Evolutionary conservation across 306 rosid species (phyloP).

Genomic region (Sesbania bispinosa): DNA sequence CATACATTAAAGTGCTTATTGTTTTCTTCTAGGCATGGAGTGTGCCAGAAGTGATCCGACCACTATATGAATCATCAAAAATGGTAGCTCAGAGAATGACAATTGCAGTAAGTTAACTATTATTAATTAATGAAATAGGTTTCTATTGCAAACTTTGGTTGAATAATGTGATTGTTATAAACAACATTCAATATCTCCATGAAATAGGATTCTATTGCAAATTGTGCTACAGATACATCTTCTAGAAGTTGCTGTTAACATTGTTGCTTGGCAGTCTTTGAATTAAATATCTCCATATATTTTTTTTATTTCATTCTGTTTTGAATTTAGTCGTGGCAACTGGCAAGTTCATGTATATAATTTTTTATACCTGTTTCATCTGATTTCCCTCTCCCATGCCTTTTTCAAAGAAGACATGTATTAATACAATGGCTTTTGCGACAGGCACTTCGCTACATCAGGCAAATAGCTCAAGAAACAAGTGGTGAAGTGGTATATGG

Average conservation of each 20-base stretch:
- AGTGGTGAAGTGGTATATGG: constrained; percentile 97
- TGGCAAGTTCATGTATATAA: too few relatives aligned
- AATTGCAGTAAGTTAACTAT: constrained; percentile 65
- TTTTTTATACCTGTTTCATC: too few relatives aligned
- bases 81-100: constrained; percentile 89
- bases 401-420: not conserved
- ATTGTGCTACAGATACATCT: not conserved
- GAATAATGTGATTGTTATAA: not conserved
- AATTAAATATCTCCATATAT: not conserved
- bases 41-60: constrained; percentile 96
- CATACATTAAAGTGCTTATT: not conserved
- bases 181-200: too few relatives aligned
- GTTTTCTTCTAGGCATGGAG: constrained; percentile 71
- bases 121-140: not conserved
- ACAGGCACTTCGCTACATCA: constrained; percentile 79
- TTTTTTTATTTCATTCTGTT: not conserved
- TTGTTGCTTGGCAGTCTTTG: not conserved
- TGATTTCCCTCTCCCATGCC: not conserved
- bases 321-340: too few relatives aligned
- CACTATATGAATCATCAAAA: constrained; percentile 93
- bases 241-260: not conserved
- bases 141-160: not conserved
- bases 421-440: constrained; percentile 29
- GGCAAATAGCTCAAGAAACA: constrained; percentile 96
- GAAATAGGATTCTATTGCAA: not conserved